Base-by-base conservation (phyloP, 2,329 filamentous ascomycete genomes). In the Diaporthe batatas region DNA sequence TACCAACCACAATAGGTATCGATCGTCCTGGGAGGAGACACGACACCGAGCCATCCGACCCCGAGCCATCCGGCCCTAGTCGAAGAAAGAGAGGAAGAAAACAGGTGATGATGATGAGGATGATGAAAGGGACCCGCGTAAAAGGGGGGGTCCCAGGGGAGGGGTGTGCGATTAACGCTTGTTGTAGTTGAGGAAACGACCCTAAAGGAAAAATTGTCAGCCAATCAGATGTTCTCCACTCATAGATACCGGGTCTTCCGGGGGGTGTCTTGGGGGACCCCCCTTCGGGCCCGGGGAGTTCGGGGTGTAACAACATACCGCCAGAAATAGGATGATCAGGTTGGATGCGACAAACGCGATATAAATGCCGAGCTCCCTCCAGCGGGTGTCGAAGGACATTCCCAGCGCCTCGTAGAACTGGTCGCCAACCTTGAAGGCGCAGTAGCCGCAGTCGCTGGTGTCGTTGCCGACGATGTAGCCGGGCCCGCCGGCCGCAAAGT, bases 331-430 rank as follows among this genome's bases (percentile, higher is more conserved):
- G 74, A 91, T 88, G 36, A 93, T 87, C 78, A 96, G 79, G 81
- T 97, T 97, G 79, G 91, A 94, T 18, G 83, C 93, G 69, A 97
- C 87, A 79, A 95, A 97, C 1, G 91, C 92, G 42, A 89, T 77
- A 76, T 92, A 92, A 75, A 97, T 97, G 1, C 94, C 95, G 72
- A 96, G 73, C 77, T 98, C 94, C 71, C 94, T 89, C 94, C 94
- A 97, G 21, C 94, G 85, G 75, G 93, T 82, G 55, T 84, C 83
- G 77, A 92, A 97, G 2, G 83, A 84, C 78, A 97, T 88, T 2
- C 88, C 87, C 23, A 97, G 86, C 0, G 89, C 86, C 69, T 84
- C 79, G 79, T 93, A 97, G 79, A 96, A 97, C 83, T 97, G 87
- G 76, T 97, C 93, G 39, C 94, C 95, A 16, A 93, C 84, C 75